Percentiles rank a stretch among this genome's conserved stretches.
Conservation (phyloP, 768 basidiomycete species). For the Tephrocybe sp. region DNA sequence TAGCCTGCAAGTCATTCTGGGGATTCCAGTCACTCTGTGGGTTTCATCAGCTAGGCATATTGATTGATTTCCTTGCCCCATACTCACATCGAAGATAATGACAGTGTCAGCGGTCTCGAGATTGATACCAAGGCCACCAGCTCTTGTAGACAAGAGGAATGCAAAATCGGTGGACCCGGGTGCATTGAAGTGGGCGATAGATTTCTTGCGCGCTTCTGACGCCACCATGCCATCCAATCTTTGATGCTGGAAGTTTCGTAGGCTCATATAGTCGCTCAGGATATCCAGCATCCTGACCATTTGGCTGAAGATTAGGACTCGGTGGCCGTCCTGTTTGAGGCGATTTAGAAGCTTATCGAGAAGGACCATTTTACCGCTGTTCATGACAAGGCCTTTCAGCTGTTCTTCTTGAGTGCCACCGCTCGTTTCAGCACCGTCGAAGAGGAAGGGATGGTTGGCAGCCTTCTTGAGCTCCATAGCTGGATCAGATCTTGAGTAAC, state of each 20-base stretch:
- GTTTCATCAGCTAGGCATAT: constrained; percentile 4
- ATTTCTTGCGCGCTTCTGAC: constrained; percentile 89
- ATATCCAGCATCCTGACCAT: constrained; percentile 99
- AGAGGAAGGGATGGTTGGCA: constrained; percentile 95
- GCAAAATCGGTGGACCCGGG: constrained; percentile 94
- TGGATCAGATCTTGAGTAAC: constrained; percentile 23
- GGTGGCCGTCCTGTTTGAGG: constrained; percentile 88
- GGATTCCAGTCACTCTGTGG: constrained; percentile 95
- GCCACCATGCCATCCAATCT: constrained; percentile 94
- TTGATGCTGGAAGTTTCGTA: constrained; percentile 90
- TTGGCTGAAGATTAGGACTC: constrained; percentile 98
- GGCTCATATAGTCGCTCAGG: constrained; percentile 91
- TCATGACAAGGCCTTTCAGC: constrained; percentile 96
- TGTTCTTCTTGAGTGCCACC: constrained; percentile 71
- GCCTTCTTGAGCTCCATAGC: constrained; percentile 99
- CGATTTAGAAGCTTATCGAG: constrained; percentile 94
- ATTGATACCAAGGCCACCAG: constrained; percentile 97
- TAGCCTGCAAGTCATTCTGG: constrained; percentile 97
- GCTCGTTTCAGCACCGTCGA: constrained; percentile 86
- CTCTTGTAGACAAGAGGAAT: constrained; percentile 93
- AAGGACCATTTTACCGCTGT: constrained; percentile 96
- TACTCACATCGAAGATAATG: constrained; percentile 95
- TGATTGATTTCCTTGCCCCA: background rate
- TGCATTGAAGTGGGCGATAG: constrained; percentile 96
- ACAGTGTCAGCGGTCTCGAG: constrained; percentile 98